Evolutionary conservation across 1,284 basidiomycete genomes (phyloP), one percentile per base, ranked within the genome.

Genomic region (Singerocomus rubriflavus): DNA sequence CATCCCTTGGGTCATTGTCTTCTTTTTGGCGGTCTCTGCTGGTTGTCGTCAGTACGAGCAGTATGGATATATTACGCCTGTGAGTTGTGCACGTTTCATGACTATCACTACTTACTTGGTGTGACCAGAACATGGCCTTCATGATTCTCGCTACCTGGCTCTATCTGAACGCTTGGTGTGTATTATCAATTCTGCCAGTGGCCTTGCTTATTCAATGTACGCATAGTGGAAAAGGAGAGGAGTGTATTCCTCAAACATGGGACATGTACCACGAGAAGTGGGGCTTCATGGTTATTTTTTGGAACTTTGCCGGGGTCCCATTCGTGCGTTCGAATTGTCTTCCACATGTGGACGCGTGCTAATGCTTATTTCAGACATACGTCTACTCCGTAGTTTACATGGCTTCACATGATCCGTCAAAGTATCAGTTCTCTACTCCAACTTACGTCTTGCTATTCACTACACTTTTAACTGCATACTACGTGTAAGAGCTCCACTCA

Each of bases 211-310:
- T 42, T 54, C 39, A 49, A 46, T 7, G n/a, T 7, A 16, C 33
- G 13, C 44, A 16, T 49, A 73, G 70, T 60, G 88, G 81, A 57
- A 95, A 95, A 70, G 93, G 88, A 48, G 92, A 95, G 66, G 94
- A 99, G 67, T 96, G 94, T 71, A 99, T 99, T 58, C 97, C 97
- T 16, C 95, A 98, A 69, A 99, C 96, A 10, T 98, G 96, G 96
- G 94, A 98, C 66, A 97, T 98, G 92, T 95, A 86, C 74, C 91
- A 95, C 65, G 94, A 98, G 68, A 98, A 98, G 79, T 91, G 88
- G 83, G 93, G 93, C 40, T 95, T 93, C 77, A 87, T 96, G 81
- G 85, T 95, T 59, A 95, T 94, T 67, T 96, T 96, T 76, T 96
- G 93, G 92, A 99, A 99, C 73, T 89, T 98, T 69, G 93, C 96